These are phyloP conservation scores for Colletotrichum camelliae DNA, from an alignment of 2,329 filamentous ascomycete species.

Conservation along the genomic window DNA sequence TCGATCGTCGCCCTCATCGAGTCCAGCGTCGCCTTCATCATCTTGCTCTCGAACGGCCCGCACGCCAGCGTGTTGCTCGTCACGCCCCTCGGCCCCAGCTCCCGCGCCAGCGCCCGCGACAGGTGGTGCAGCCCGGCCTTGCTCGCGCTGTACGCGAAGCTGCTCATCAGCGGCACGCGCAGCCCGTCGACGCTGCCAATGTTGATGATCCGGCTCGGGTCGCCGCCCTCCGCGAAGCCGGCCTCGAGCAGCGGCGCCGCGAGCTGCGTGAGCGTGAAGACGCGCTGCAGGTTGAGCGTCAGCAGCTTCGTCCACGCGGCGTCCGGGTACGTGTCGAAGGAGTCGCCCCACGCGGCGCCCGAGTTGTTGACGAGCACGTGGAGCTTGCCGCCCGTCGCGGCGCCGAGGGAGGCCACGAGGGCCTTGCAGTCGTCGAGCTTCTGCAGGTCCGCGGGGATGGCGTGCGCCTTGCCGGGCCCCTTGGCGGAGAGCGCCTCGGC, in stretches of 20 bases:
- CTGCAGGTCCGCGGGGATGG: conserved; percentile 70
- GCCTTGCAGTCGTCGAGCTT: conserved; percentile 59
- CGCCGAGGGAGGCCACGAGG: conserved; percentile 56
- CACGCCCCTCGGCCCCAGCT: conserved; percentile 64
- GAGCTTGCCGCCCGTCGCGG: conserved; percentile 52
- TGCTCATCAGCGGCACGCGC: conserved; percentile 62
- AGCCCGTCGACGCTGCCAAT: conserved; percentile 70
- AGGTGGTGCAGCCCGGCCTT: conserved; percentile 73
- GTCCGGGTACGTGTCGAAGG: conserved; percentile 65
- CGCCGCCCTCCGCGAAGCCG: conserved; percentile 14
- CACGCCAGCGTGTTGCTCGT: conserved; percentile 75
- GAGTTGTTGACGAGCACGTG: conserved; percentile 72
- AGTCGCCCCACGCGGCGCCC: conserved; percentile 68
- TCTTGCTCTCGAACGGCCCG: conserved; percentile 73
- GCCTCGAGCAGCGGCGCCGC: conserved; percentile 62
- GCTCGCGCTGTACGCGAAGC: conserved; percentile 63
- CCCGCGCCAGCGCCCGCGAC: conserved; percentile 61
- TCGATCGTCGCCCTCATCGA: conserved; percentile 59
- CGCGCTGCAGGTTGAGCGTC: conserved; percentile 71
- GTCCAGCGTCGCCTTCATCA: conserved; percentile 69
- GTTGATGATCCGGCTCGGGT: conserved; percentile 66
- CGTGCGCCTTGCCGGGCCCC: conserved; percentile 56
- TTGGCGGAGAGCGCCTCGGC: conserved; percentile 61
- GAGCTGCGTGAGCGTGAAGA: conserved; percentile 69
- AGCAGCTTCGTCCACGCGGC: conserved; percentile 63